Percentiles rank a stretch among this genome's conserved stretches.
phyloP scores from a whole-genome alignment of 306 rosid species.

The Prunus persica region DNA sequence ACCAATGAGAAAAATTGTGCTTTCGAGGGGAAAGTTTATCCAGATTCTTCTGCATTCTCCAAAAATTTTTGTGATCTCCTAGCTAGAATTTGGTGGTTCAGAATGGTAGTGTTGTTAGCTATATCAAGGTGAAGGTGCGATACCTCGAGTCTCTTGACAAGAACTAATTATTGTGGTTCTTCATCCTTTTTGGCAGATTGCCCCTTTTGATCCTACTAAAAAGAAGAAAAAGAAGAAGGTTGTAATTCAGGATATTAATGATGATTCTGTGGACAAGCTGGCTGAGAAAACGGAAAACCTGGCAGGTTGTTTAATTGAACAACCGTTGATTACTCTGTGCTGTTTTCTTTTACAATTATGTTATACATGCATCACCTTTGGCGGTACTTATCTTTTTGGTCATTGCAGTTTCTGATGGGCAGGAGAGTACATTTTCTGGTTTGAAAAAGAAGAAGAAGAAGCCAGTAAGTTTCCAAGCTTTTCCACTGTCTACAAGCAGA shows the following conservation, averaged over 20 bases:
- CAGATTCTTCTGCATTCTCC: not conserved
- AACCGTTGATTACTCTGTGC: not conserved
- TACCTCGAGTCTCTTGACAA: not conserved
- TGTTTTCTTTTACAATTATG: slow-evolving; percentile 14
- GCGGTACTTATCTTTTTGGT: slow-evolving; percentile 14
- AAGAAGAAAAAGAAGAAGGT: slow-evolving; percentile 92
- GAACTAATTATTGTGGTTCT: not conserved
- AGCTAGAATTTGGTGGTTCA: not conserved
- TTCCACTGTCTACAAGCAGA: not conserved
- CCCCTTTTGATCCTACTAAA: slow-evolving; percentile 87
- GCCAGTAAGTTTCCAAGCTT: slow-evolving; percentile 47
- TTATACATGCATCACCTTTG: not conserved
- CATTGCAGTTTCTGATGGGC: slow-evolving; percentile 78
- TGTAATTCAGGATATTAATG: slow-evolving; percentile 48
- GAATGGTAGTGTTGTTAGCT: not conserved
- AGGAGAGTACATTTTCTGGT: slow-evolving; percentile 75
- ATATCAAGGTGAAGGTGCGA: not conserved
- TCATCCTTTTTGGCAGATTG: slow-evolving; percentile 43
- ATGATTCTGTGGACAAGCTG: slow-evolving; percentile 75
- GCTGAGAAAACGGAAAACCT: slow-evolving; percentile 82
- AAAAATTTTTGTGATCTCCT: not conserved
- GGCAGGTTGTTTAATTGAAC: slow-evolving; percentile 42
- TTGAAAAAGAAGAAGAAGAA: slow-evolving; percentile 94
- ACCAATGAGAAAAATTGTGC: not conserved
- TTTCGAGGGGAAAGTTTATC: not conserved